A percentile compares a stretch with the other conserved stretches of the same genome.
Evolutionary conservation across 1,284 basidiomycete species (phyloP).

Genomic region (Quambalaria eucalypti): DNA sequence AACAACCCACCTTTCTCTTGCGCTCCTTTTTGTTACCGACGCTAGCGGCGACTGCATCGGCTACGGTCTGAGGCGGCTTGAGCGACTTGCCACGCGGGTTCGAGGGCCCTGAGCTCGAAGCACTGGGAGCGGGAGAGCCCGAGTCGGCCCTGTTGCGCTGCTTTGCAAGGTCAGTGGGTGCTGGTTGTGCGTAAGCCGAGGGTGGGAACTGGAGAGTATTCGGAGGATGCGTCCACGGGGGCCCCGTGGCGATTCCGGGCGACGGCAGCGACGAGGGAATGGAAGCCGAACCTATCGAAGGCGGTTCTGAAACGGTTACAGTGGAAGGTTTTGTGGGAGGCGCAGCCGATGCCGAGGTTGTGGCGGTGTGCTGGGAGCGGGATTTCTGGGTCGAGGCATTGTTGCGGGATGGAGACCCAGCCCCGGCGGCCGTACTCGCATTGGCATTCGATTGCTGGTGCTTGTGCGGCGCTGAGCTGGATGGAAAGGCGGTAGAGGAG

Average conservation of each 20-base stretch:
- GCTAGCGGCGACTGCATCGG: slow-evolving; percentile 33
- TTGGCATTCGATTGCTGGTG: no score
- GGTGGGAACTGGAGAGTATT: background rate
- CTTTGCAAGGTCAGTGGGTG: background rate
- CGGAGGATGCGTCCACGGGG: background rate
- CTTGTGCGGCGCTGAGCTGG: no score
- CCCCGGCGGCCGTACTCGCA: no score
- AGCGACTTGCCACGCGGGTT: background rate
- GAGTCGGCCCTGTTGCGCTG: background rate
- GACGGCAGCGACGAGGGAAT: no score
- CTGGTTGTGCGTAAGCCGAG: background rate
- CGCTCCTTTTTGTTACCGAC: slow-evolving; percentile 29
- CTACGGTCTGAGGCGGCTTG: slow-evolving; percentile 12
- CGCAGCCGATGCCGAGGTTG: no score
- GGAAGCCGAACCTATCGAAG: no score
- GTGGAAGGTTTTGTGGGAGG: no score
- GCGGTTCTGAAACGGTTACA: no score
- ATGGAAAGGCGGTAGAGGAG: no score
- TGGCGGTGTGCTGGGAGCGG: no score
- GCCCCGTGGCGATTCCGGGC: background rate
- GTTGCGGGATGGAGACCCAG: no score
- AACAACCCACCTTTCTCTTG: slow-evolving; percentile 22
- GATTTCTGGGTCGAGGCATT: no score
- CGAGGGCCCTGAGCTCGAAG: background rate
- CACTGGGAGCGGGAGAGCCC: background rate